phyloP scores from a whole-genome alignment of 2,329 filamentous ascomycete species.

The Hymenoscyphus repandus region DNA sequence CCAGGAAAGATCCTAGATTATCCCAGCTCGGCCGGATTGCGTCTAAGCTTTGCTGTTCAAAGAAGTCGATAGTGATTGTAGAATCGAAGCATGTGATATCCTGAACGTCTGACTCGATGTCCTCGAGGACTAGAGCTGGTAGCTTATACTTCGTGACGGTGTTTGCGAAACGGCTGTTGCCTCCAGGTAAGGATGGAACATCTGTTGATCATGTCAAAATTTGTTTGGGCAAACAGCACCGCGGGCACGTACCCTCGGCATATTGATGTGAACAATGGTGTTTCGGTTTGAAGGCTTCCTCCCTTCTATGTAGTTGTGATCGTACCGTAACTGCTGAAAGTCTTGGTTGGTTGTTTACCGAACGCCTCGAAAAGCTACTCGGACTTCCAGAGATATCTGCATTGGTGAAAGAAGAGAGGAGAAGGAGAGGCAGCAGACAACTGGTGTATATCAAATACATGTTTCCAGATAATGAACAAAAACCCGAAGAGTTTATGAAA shows the following conservation, averaged over 20 bases:
- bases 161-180: conserved; percentile 10
- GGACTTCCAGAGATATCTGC: background rate
- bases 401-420: conserved; percentile 1
- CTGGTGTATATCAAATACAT: conserved; percentile 2
- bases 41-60: conserved; percentile 1
- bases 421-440: background rate
- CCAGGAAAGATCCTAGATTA: conserved; percentile 5
- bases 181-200: conserved; percentile 7
- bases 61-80: conserved; percentile 6
- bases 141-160: conserved; percentile 17
- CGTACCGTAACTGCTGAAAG: conserved; percentile 7
- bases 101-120: conserved; percentile 12
- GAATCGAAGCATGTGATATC: conserved; percentile 11
- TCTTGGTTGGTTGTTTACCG: conserved; percentile 3
- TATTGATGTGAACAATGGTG: conserved; percentile 14
- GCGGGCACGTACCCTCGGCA: conserved; percentile 12
- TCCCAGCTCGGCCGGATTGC: conserved; percentile 8
- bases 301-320: conserved; percentile 6
- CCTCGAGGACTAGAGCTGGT: conserved; percentile 16
- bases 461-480: background rate
- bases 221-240: background rate
- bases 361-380: conserved; percentile 5
- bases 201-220: conserved; percentile 1
- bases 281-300: conserved; percentile 12
- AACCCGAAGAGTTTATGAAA: background rate